Base-by-base conservation (phyloP, 176 grass and related monocot species). In the Luzula sylvatica region DNA sequence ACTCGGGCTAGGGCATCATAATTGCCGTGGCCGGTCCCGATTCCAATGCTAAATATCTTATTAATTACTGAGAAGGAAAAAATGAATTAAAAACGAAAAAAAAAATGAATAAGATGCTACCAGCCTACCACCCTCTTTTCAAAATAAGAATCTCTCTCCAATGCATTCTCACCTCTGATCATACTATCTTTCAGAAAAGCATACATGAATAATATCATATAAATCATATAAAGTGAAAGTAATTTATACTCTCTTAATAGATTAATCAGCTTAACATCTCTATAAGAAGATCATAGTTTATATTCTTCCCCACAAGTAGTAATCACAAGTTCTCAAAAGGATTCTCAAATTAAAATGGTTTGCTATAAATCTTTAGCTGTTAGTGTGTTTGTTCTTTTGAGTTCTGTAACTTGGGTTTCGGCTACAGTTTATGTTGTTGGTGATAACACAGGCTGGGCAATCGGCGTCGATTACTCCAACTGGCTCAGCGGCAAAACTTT, bases 401-500 rank as follows among this genome's bases (percentile, higher is more conserved):
- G 66, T 61, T 82, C 55, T 21, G 71, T 54, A 3, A 23, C 47
- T 0, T 74, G 65, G 52, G 81, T 61, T 5, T 75, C 78, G 0
- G 78, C 78, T 0, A 25, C 7, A 0, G 23, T 53, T 12, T 65
- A 42, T 74, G 69, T 18, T 44, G 92, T 98, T n/a, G 92, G 92
- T 12, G 81, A 69, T 3, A 0, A 0, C 0, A 8, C 20, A 6
- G 92, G 92, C 11, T 98, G 92, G 92, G 5, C 18, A 0, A 12
- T 2, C 4, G 3, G 3, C 35, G 0, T 21, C 11, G 4, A 83
- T 25, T 98, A 87, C 75, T 0, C 0, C 38, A 25, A 0, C 12
- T 98, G 92, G 92, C 0, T 23, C 4, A 68, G 14, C 2, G 68
- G 50, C 46, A 65, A 90, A 43, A 69, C 0, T 52, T 80, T 90